Percentiles rank a stretch among this genome's conserved stretches.
These are phyloP conservation scores for Pseudotulostoma volvatum DNA, from an alignment of 495 filamentous ascomycete species.

Conservation along the genomic window DNA sequence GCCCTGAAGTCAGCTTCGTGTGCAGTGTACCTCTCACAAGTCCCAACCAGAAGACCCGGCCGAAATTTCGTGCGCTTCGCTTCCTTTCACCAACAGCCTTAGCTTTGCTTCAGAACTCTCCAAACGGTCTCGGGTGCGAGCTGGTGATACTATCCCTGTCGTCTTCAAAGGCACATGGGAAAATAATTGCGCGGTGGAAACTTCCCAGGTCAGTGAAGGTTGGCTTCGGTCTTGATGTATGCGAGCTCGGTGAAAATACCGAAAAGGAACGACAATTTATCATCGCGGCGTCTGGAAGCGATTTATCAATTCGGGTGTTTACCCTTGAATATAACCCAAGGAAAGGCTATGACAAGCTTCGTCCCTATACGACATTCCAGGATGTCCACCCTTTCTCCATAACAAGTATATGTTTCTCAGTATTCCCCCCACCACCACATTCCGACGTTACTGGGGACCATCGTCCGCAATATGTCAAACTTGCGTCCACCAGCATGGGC, in stretches of 20 bases:
- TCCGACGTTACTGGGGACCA: constrained; percentile 24
- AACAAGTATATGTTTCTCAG: constrained; percentile 68
- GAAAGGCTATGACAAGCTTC: constrained; percentile 41
- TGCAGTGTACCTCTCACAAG: constrained; percentile 44
- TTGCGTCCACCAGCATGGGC: constrained; percentile 72
- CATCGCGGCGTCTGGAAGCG: constrained; percentile 69
- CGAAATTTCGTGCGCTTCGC: constrained; percentile 50
- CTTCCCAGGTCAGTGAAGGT: constrained; percentile 42
- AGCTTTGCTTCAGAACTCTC: constrained; percentile 34
- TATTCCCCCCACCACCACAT: constrained; percentile 41
- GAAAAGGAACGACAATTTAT: constrained; percentile 51
- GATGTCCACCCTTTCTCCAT: constrained; percentile 72
- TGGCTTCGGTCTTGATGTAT: constrained; percentile 59
- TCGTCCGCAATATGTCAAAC: constrained; percentile 47
- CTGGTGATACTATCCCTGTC: constrained; percentile 46
- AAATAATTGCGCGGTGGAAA: constrained; percentile 32
- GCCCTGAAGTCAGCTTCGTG: constrained; percentile 38
- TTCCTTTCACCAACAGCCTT: constrained; percentile 47
- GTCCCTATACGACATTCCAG: constrained; percentile 44
- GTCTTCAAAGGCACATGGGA: constrained; percentile 6
- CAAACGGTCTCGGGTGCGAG: constrained; percentile 44
- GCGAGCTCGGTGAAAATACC: constrained; percentile 40
- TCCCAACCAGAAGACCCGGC: constrained; percentile 18
- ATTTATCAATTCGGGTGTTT: constrained; percentile 62
- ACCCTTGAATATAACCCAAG: constrained; percentile 44